A percentile compares a stretch with the other conserved stretches of the same genome.
These are phyloP conservation scores for Aureobasidium zeae DNA, from an alignment of 2,329 filamentous ascomycete species.

Conservation along the genomic window DNA sequence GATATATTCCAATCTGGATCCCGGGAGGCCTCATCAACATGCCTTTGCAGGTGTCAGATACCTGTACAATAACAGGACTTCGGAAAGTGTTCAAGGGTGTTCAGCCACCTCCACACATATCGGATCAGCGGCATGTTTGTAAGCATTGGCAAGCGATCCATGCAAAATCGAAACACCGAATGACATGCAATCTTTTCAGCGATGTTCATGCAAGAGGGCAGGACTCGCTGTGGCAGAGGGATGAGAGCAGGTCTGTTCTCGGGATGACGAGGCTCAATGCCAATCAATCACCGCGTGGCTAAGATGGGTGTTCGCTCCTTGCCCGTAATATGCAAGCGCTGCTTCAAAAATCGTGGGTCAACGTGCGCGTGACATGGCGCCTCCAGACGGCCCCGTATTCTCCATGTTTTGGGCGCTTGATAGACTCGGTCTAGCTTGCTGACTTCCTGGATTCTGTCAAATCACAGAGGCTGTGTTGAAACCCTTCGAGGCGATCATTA, in stretches of 20 bases:
- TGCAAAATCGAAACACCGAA: constrained; percentile 1
- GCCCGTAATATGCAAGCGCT: not conserved
- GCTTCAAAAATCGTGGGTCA: constrained; percentile 3
- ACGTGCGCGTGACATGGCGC: constrained; percentile 14
- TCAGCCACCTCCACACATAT: constrained; percentile 14
- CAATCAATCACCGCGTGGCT: constrained; percentile 6
- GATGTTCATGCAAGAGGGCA: constrained; percentile 2
- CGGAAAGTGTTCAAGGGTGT: constrained; percentile 7
- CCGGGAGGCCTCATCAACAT: too few species aligned
- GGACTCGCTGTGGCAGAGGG: not conserved
- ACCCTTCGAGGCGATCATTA: too few species aligned
- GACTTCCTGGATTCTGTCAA: too few species aligned
- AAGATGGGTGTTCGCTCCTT: not conserved
- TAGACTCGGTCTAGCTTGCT: constrained; percentile 11
- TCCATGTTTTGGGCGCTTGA: constrained; percentile 11
- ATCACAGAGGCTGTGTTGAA: too few species aligned
- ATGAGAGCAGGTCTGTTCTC: not conserved
- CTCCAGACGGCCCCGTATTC: constrained; percentile 14
- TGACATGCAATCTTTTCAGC: not conserved
- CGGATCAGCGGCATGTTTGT: constrained; percentile 8
- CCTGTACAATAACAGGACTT: too few species aligned
- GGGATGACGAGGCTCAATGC: constrained; percentile 7
- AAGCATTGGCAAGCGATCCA: constrained; percentile 6
- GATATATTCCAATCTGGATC: too few species aligned
- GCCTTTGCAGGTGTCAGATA: constrained; percentile 10